Evolutionary conservation across 768 basidiomycete species (phyloP), one percentile per base, ranked within the genome.

Genomic region (Clitopilus passeckerianus): DNA sequence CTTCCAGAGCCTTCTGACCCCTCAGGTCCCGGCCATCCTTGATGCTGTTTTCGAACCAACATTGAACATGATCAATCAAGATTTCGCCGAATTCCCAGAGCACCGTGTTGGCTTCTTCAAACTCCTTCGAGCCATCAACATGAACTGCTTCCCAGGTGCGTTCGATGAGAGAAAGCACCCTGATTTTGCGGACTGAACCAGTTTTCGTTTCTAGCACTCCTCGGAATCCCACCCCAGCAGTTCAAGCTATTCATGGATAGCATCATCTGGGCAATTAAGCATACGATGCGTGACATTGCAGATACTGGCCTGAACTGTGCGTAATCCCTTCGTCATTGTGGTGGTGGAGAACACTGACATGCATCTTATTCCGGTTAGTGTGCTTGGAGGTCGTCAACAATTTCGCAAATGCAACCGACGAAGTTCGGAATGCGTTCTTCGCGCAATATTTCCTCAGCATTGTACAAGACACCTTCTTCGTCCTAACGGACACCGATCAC

Each of bases 261-360:
- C 61, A 91, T 98, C 64, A 89, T 96, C 56, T 99, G 97, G 96
- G 96, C 95, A n/a, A 96, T 98, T 79, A 99, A 99, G 74, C 97
- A 99, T 76, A 98, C 93, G 15, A 95, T 97, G 93, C 86, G 96
- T 57, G 96, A 98, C 72, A 97, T 99, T 62, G 93, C 94, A 5
- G 96, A 98, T 70, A 91, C 89, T 44, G 91, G 91, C 44, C 73
- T 93, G 60, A 91, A 88, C 67, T 69, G 91, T 93, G 75, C 57
- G 83, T 74, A 34, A 55, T 55, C 14, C 27, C 52, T 55, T 16
- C 53, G 22, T 33, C 14, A 50, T 60, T 22, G 46, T 52, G 6
- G 46, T 52, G 6, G 20, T 58, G 52, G 64, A 23, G 15, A 5
- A 57, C 34, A 41, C 16, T 37, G 24, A 57, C 55, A 24, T 62